Conservation (phyloP, 2,329 filamentous ascomycete species). For the Pseudogymnoascus sp. region DNA sequence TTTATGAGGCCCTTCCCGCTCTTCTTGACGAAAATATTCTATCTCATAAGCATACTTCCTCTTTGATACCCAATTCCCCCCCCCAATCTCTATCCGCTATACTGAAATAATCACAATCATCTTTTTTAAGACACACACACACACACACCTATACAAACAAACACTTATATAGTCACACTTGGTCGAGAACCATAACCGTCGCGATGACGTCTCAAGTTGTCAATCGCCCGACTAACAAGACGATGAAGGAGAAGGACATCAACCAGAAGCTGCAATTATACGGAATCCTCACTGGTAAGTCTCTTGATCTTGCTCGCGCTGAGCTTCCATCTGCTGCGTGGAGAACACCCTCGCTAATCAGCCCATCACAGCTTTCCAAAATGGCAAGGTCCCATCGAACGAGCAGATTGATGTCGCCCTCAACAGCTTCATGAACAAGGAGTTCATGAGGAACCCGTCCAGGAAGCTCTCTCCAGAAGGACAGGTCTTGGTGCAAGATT, state of each 20-base stretch:
- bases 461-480: conserved; percentile 76
- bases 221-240: conserved; percentile 24
- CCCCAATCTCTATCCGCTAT: not conserved
- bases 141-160: not conserved
- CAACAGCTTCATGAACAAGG: conserved; percentile 75
- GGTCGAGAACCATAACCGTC: not conserved
- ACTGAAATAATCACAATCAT: not conserved
- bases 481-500: conserved; percentile 65
- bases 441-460: conserved; percentile 61
- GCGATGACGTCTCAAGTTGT: conserved; percentile 12
- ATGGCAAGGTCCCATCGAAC: conserved; percentile 77
- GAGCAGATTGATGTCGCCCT: conserved; percentile 82
- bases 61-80: conserved; percentile 3
- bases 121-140: not conserved
- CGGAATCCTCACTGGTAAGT: conserved; percentile 64
- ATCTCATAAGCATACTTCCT: not conserved
- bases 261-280: conserved; percentile 93
- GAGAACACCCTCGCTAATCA: not conserved
- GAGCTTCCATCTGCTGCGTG: not conserved
- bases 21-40: not conserved
- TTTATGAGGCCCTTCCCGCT: conserved; percentile 2
- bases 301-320: not conserved
- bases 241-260: conserved; percentile 48
- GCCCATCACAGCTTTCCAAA: conserved; percentile 59
- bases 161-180: not conserved